phyloP scores from a whole-genome alignment of 2,329 filamentous ascomycete species.

The Cytospora paraplurivora region DNA sequence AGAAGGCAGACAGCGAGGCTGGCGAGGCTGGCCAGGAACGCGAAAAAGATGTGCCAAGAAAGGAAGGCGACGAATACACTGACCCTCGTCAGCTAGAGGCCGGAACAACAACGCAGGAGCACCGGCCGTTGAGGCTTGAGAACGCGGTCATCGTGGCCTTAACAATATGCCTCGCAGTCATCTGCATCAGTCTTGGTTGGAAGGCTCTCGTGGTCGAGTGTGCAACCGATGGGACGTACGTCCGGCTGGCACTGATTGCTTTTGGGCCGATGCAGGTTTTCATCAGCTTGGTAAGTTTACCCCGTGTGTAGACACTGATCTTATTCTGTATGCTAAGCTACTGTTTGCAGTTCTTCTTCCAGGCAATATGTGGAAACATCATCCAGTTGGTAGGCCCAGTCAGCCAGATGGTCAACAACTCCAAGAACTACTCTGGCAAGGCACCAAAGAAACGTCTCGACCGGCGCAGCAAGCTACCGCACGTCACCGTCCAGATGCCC shows the following conservation, averaged over 20 bases:
- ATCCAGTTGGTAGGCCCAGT: constrained; percentile 58
- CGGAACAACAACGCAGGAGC: constrained; percentile 43
- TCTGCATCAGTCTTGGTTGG: constrained; percentile 23
- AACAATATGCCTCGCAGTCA: constrained; percentile 20
- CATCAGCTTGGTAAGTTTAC: constrained; percentile 24
- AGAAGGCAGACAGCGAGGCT: constrained; percentile 42
- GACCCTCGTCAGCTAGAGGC: constrained; percentile 48
- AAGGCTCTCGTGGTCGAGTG: constrained; percentile 19
- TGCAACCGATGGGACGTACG: constrained; percentile 12
- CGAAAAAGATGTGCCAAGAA: constrained; percentile 39
- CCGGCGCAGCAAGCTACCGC: constrained; percentile 56
- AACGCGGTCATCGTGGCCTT: constrained; percentile 22
- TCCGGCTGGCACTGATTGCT: constrained; percentile 42
- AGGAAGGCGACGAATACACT: constrained; percentile 44
- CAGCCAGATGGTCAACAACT: constrained; percentile 72
- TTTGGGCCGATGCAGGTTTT: constrained; percentile 20
- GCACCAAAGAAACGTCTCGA: constrained; percentile 63
- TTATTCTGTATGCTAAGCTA: constrained; percentile 58
- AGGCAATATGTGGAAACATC: constrained; percentile 19
- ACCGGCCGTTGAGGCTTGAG: constrained; percentile 34
- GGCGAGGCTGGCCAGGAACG: constrained; percentile 38
- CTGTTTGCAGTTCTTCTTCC: constrained; percentile 22
- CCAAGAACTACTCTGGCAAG: constrained; percentile 77
- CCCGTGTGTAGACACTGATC: constrained; percentile 44
- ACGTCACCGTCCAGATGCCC: constrained; percentile 82